Base-by-base conservation (phyloP, 176 grass and related monocot genomes). In the Ensete ventricosum region DNA sequence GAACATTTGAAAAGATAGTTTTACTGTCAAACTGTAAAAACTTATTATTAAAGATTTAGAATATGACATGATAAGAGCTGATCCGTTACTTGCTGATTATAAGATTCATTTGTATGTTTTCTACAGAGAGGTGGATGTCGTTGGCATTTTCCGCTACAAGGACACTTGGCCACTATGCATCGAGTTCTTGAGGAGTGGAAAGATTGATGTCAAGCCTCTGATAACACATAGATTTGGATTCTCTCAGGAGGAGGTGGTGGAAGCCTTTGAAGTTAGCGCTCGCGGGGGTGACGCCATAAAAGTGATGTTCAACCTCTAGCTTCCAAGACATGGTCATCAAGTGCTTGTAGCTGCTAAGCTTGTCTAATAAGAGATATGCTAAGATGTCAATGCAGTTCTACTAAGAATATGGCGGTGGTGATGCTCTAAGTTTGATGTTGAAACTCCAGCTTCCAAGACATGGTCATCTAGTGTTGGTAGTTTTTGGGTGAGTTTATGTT, bases 281-380 rank as follows among this genome's bases (percentile, higher is more conserved):
- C 79, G 89, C 12, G 89, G 93, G 0, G 72, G 89, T 78, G 84
- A 92, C 43, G 92, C 92, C 63, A 96, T 96, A 73, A 96, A 96
- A 83, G 92, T 92, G 80, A 96, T 92, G 93, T 92, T 96, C 77
- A 96, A 96, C 83, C 85, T 96, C n/a, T 92, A 96, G 75, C 14
- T 71, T 3, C 25, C 9, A 11, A 19, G 66, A 69, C 11, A 69
- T 19, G 16, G 24, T 48, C 66, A 49, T 14, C 2, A 58, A 14
- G 55, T 58, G 55, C 34, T 43, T 43, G 3, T 43, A 43, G 4
- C 34, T 6, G 34, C 34, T 43, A 43, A 34, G 29, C 29, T 34
- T 34, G 29, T 5, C 29, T 43, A 43, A 6, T 43, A 43, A 43
- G 34, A 43, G 34, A 43, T 43, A 43, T 43, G 3, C 34, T 43